phyloP scores from a whole-genome alignment of 1,139 yeast species.

The Hyphopichia buzzinii region DNA sequence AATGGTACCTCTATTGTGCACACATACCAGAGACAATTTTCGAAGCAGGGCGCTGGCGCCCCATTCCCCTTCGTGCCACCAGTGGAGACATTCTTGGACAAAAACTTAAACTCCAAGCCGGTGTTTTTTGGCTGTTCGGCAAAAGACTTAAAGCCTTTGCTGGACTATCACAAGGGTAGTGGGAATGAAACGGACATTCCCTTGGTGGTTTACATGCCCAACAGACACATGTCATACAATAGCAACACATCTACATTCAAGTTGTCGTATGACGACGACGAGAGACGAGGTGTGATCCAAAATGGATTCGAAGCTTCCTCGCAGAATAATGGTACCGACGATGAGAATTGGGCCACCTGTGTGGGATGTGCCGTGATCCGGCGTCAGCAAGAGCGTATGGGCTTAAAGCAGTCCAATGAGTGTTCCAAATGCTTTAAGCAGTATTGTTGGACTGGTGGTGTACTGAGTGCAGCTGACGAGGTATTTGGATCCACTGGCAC shows the following conservation, averaged over 20 bases:
- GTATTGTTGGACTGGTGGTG: slow-evolving; percentile 41
- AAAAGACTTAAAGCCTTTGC: slow-evolving; percentile 25
- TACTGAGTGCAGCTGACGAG: slow-evolving; percentile 15
- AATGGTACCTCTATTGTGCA: slow-evolving; percentile 68
- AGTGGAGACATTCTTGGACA: slow-evolving; percentile 24
- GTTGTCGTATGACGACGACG: slow-evolving; percentile 37
- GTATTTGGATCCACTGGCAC: slow-evolving; percentile 9
- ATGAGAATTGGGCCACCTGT: slow-evolving; percentile 39
- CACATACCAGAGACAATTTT: slow-evolving; percentile 51
- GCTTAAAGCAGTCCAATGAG: slow-evolving; percentile 36
- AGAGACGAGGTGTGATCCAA: slow-evolving; percentile 27
- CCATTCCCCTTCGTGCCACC: slow-evolving; percentile 44
- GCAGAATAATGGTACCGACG: slow-evolving; percentile 34
- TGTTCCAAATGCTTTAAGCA: slow-evolving; percentile 37
- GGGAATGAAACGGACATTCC: slow-evolving; percentile 37
- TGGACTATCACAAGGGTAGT: slow-evolving; percentile 24
- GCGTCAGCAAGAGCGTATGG: slow-evolving; percentile 41
- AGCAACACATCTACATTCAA: slow-evolving; percentile 41
- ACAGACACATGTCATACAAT: slow-evolving; percentile 26
- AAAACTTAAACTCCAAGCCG: slow-evolving; percentile 30
- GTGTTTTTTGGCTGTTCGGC: slow-evolving; percentile 45
- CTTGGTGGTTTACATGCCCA: slow-evolving; percentile 39
- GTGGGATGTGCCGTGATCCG: slow-evolving; percentile 48
- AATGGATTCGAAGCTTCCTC: slow-evolving; percentile 43
- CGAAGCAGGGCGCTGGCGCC: slow-evolving; percentile 37